phyloP scores from a whole-genome alignment of 2,329 filamentous ascomycete genomes.

The Hypocrella siamensis region DNA sequence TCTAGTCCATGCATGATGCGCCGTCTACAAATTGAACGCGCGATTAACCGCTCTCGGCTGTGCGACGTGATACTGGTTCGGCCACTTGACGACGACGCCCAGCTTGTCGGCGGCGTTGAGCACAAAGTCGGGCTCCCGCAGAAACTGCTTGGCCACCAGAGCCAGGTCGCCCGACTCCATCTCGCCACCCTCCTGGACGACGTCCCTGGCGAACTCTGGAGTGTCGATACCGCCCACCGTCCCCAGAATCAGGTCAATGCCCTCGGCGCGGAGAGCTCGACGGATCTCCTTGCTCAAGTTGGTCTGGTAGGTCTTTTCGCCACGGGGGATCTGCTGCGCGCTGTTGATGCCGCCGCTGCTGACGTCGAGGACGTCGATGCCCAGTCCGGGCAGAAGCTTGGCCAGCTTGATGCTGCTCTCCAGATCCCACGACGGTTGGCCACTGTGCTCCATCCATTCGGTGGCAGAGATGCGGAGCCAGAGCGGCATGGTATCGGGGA shows the following conservation, averaged over 20 bases:
- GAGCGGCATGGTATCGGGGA: conserved; percentile 39
- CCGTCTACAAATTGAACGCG: conserved; percentile 1
- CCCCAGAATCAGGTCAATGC: conserved; percentile 44
- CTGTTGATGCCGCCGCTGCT: conserved; percentile 58
- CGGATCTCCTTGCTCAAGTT: conserved; percentile 59
- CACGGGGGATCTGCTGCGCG: conserved; percentile 39
- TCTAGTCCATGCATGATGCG: too few relatives aligned
- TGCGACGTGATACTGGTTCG: conserved; percentile 44
- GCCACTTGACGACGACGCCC: conserved; percentile 53
- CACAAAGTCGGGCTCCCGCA: conserved; percentile 69
- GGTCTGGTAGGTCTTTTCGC: conserved; percentile 56
- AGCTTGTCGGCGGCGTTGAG: conserved; percentile 59
- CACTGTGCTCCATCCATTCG: conserved; percentile 41
- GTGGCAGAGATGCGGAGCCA: conserved; percentile 45
- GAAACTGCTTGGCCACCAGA: conserved; percentile 58
- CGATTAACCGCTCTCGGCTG: conserved; percentile 8
- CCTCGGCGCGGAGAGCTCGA: conserved; percentile 37
- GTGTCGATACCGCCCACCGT: conserved; percentile 61
- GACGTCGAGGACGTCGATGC: conserved; percentile 74
- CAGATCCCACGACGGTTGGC: conserved; percentile 46
- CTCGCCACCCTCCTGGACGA: conserved; percentile 31
- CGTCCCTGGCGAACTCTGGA: conserved; percentile 47
- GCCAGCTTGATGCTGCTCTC: conserved; percentile 53
- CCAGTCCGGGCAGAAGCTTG: conserved; percentile 50
- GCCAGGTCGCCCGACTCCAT: conserved; percentile 45